Percentiles rank a stretch among this genome's conserved stretches.
phyloP scores from a whole-genome alignment of 2,329 filamentous ascomycete genomes.

The Remersonia thermophila region DNA sequence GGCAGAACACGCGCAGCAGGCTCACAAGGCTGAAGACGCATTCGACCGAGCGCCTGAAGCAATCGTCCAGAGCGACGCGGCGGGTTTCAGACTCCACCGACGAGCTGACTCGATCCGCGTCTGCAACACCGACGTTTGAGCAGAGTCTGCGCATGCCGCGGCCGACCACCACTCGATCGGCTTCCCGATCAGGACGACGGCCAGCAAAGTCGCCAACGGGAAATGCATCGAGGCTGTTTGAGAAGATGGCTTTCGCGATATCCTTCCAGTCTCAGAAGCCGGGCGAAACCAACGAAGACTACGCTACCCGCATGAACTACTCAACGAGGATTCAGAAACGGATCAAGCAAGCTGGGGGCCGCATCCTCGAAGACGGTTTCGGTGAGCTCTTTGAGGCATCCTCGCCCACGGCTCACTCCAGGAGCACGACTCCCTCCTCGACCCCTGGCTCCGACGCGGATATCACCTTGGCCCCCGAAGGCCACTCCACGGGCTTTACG shows the following conservation, averaged over 20 bases:
- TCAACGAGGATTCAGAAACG: slow-evolving; percentile 41
- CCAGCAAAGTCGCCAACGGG: slow-evolving; percentile 9
- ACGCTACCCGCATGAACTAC: slow-evolving; percentile 24
- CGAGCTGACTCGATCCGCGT: slow-evolving; percentile 32
- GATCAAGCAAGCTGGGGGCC: slow-evolving; percentile 61
- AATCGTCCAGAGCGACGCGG: slow-evolving; percentile 17
- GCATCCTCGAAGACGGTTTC: slow-evolving; percentile 62
- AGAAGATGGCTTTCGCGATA: slow-evolving; percentile 77
- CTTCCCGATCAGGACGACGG: slow-evolving; percentile 14
- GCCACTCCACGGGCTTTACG: slow-evolving; percentile 56
- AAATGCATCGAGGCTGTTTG: slow-evolving; percentile 44
- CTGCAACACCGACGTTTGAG: slow-evolving; percentile 25
- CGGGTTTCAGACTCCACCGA: slow-evolving; percentile 30
- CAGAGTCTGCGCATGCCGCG: slow-evolving; percentile 23
- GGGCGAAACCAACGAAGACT: slow-evolving; percentile 41
- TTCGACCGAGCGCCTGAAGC: slow-evolving; percentile 18
- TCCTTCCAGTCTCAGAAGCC: slow-evolving; percentile 48
- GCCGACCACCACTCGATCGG: slow-evolving; percentile 15
- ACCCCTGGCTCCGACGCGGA: slow-evolving; percentile 17
- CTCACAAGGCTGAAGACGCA: slow-evolving; percentile 18
- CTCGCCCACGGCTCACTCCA: too few relatives aligned
- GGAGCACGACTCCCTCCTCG: slow-evolving; percentile 15
- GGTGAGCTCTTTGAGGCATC: slow-evolving; percentile 59
- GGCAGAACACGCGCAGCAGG: slow-evolving; percentile 16
- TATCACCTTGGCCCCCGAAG: slow-evolving; percentile 43